These are phyloP conservation scores for Metschnikowia proteae DNA, from an alignment of 805 yeast genomes.

Conservation along the genomic window DNA sequence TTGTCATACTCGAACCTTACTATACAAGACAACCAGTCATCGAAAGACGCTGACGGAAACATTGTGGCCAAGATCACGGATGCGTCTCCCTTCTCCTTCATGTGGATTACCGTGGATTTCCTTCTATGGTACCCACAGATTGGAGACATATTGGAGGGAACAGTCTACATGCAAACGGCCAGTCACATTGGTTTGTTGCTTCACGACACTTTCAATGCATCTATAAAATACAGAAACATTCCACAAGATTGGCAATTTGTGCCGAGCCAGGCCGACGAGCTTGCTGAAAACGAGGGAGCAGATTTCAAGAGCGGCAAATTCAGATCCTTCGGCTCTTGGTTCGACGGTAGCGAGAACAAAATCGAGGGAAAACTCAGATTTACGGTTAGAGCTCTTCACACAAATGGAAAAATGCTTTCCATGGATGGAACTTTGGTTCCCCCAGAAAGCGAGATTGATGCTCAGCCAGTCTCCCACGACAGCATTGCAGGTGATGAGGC, in stretches of 20 bases:
- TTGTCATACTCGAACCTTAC: conserved; percentile 69
- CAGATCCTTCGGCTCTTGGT: conserved; percentile 82
- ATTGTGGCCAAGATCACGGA: conserved; percentile 64
- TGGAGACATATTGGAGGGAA: conserved; percentile 87
- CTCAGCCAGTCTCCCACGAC: conserved; percentile 47
- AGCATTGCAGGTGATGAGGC: conserved; percentile 22
- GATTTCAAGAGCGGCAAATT: conserved; percentile 25
- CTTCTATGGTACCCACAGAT: conserved; percentile 85
- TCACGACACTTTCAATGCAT: conserved; percentile 93
- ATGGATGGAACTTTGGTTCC: conserved; percentile 80
- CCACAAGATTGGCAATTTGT: conserved; percentile 86
- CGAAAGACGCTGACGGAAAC: conserved; percentile 38
- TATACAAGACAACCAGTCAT: conserved; percentile 4
- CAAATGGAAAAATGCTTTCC: conserved; percentile 77
- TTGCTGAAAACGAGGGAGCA: conserved; percentile 19
- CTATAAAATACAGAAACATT: conserved; percentile 77
- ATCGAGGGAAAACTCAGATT: conserved; percentile 82
- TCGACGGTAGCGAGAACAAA: conserved; percentile 65
- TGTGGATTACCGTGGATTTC: conserved; percentile 82
- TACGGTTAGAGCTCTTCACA: conserved; percentile 65
- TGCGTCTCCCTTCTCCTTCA: conserved; percentile 82
- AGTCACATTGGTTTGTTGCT: conserved; percentile 89
- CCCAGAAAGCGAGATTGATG: conserved; percentile 54
- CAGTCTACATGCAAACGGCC: conserved; percentile 87
- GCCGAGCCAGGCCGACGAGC: conserved; percentile 70